Evolutionary conservation across 495 filamentous ascomycete species (phyloP).

Genomic region (Penicillium turbatum): DNA sequence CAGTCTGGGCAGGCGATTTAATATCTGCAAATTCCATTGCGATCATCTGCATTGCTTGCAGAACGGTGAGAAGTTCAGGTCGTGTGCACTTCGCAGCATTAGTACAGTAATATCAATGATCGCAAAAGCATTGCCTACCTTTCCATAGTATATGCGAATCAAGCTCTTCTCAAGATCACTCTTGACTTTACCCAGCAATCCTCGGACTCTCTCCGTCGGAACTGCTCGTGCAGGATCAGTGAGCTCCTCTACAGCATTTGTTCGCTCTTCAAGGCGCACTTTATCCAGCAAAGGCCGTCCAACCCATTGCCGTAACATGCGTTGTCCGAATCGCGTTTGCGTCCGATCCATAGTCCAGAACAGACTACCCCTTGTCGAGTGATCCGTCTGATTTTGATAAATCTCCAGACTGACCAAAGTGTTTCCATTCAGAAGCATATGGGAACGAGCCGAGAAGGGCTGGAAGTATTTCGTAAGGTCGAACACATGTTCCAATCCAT

Average conservation of each 20-base stretch:
- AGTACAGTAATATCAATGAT: conserved; percentile 10
- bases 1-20: conserved; percentile 60
- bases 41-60: conserved; percentile 82
- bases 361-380: conserved; percentile 79
- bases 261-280: conserved; percentile 70
- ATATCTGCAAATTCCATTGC: conserved; percentile 66
- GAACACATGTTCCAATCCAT: conserved; percentile 93
- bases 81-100: conserved; percentile 62
- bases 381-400: conserved; percentile 91
- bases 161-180: conserved; percentile 87
- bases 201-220: conserved; percentile 67
- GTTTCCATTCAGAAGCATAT: conserved; percentile 96
- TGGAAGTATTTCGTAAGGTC: conserved; percentile 97
- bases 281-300: conserved; percentile 85
- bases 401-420: conserved; percentile 92
- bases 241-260: conserved; percentile 85
- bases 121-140: conserved; percentile 34
- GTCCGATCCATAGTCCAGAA: conserved; percentile 97
- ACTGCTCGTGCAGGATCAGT: conserved; percentile 59
- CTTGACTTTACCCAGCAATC: conserved; percentile 64
- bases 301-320: conserved; percentile 91
- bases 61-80: conserved; percentile 77
- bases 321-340: conserved; percentile 80
- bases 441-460: conserved; percentile 87
- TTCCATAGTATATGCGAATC: conserved; percentile 94